Base-by-base conservation (phyloP, 768 basidiomycete genomes). In the Phylloporus arenicola region DNA sequence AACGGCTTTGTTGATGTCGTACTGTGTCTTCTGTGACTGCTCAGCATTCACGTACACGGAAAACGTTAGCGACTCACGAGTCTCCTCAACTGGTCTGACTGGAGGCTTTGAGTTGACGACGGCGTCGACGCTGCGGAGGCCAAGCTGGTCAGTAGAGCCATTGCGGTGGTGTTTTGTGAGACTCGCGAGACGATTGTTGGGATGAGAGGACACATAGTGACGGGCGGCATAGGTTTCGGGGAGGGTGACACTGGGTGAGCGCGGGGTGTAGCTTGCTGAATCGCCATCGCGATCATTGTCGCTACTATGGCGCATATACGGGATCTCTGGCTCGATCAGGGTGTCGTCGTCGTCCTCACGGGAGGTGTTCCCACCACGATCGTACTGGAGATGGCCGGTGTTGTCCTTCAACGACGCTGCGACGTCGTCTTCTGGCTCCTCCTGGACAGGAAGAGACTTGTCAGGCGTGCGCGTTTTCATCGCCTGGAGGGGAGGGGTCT, bases 391-490 rank as follows among this genome's bases (percentile, higher is more conserved):
- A 50, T 70, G 67, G 16, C 69, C 75, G 22, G 79, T 75, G 14
- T 56, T 64, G 29, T 67, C 70, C 58, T 74, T 75, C 33, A 57
- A 50, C 12, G 67, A 57, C 30, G 59, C 34, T 3, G 66, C 66
- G 16, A 74, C 68, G 54, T 86, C 84, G 57, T 87, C 86, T 58
- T 87, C 85, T 25, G 76, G 75, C 53, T 87, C 86, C 62, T 88
- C 86, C 64, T 89, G 86, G 3, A 88, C 77, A 17, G 86, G 86
- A 22, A 89, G 72, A 14, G 86, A 86, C 30, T 84, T 75, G 64
- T 87, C 86, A 2, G 86, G 81, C 19, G 81, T 80, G 19, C 83
- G 80, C 6, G 76, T 71, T 62, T 63, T 64, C 57, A 77, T 72
- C 10, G 73, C 64, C 58, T 81, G 82, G 47, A 76, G 54, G 16